Base-by-base conservation (phyloP, 1,284 basidiomycete genomes). In the Leucoagaricus sp. region DNA sequence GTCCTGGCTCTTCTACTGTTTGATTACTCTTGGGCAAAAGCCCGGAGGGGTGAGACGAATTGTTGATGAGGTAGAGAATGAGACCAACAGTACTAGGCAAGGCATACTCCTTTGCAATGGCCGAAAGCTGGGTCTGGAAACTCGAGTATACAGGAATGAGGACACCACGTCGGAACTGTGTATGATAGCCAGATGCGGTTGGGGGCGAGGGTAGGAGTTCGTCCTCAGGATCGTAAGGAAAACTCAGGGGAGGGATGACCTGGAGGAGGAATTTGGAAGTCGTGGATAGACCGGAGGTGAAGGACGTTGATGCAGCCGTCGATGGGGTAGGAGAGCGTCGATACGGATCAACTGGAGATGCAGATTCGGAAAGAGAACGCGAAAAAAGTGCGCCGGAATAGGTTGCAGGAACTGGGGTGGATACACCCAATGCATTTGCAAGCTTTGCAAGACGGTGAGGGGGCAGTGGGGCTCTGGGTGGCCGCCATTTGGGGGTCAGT, bases 51-150 rank as follows among this genome's bases (percentile, higher is more conserved):
- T 23, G 29, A 26, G 57, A 23, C 17, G 49, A 46, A 17, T 28
- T 42, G 23, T 50, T 48, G 45, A 91, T 77, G 44, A 94, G 82
- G 67, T 92, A 94, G 3, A 94, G 75, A 42, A 92, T 75, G 53
- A 94, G 73, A 13, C 93, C 92, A 13, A 82, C 72, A 0, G 88
- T 89, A 63, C 88, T 92, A 1, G 92, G 92, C 12, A 94, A 76
- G 8, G 88, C 88, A 67, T 93, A 94, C 71, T 94, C 92, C 67
- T 86, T 86, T n/a, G 92, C 89, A 52, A 93, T 92, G n/a, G 89
- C 87, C 41, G 75, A 74, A 5, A 93, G 73, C 65, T 93, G 91
- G 2, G 84, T 78, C 55, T 89, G 85, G 3, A 93, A 72, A 0
- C 83, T 87, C 9, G 89, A 75, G 64, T 90, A 81, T 0, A 93